Evolutionary conservation across 1,284 basidiomycete species (phyloP).

Genomic region (Apiotrichum montevideense): DNA sequence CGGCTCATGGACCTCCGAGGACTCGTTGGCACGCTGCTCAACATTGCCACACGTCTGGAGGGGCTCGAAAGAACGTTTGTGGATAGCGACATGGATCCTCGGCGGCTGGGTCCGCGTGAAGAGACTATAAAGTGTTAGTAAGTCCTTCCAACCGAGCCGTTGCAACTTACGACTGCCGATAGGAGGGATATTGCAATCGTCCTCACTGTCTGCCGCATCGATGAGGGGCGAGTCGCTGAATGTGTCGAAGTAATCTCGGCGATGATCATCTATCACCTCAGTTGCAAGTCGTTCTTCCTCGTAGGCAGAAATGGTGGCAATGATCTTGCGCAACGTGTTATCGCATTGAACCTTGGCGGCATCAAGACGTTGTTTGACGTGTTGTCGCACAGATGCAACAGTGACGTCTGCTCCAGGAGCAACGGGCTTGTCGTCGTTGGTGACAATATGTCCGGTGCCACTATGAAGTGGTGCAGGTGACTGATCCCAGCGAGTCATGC

Average conservation of each 20-base stretch:
- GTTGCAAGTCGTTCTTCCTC: slow-evolving; percentile 68
- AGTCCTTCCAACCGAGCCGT: too few species aligned
- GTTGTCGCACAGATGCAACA: slow-evolving; percentile 73
- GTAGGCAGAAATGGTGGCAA: slow-evolving; percentile 85
- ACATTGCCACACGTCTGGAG: slow-evolving; percentile 21
- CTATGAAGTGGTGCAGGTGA: slow-evolving; percentile 36
- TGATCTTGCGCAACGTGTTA: slow-evolving; percentile 84
- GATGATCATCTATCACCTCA: slow-evolving; percentile 20
- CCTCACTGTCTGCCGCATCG: slow-evolving; percentile 36
- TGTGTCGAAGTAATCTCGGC: slow-evolving; percentile 42
- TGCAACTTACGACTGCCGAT: slow-evolving; percentile 10
- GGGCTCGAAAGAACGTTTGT: slow-evolving; percentile 26
- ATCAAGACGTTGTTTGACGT: slow-evolving; percentile 86
- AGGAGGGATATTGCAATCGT: slow-evolving; percentile 19
- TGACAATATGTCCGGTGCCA: not conserved
- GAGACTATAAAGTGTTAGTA: slow-evolving; percentile 8
- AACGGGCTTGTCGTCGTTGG: slow-evolving; percentile 20
- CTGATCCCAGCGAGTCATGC: slow-evolving; percentile 38
- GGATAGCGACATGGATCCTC: slow-evolving; percentile 35
- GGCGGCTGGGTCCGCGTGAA: slow-evolving; percentile 34
- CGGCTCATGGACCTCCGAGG: slow-evolving; percentile 29
- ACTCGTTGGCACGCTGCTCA: slow-evolving; percentile 26
- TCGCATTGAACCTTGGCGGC: slow-evolving; percentile 94
- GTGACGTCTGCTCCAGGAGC: slow-evolving; percentile 40
- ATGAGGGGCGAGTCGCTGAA: slow-evolving; percentile 35